phyloP scores from a whole-genome alignment of 179 eudicot species.

The Beta lomatogona region DNA sequence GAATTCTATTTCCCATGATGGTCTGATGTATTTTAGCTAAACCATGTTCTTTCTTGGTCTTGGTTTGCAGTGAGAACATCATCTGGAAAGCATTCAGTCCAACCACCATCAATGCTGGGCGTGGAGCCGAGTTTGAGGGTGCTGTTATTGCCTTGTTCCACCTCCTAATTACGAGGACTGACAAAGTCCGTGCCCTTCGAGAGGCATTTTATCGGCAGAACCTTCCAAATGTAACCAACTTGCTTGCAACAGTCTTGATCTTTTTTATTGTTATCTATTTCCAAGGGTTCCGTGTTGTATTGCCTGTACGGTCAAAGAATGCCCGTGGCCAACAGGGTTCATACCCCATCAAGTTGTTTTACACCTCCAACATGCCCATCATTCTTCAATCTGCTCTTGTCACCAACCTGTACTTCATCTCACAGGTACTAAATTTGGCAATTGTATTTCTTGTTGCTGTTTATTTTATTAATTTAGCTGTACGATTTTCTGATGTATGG shows the following conservation, averaged over 20 bases:
- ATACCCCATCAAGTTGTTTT: constrained; percentile 78
- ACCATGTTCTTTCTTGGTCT: background rate
- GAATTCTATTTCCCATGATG: background rate
- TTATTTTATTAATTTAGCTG: background rate
- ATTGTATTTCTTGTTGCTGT: constrained; percentile 15
- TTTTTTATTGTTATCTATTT: constrained; percentile 81
- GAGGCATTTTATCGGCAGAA: constrained; percentile 84
- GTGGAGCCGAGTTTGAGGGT: constrained; percentile 92
- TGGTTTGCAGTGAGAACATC: constrained; percentile 64
- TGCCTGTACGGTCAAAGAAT: constrained; percentile 78
- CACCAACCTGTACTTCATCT: constrained; percentile 78
- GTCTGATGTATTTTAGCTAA: background rate
- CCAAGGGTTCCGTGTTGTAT: constrained; percentile 89
- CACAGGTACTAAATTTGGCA: constrained; percentile 49
- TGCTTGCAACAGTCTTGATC: constrained; percentile 74
- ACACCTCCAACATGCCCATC: constrained; percentile 87
- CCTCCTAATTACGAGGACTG: constrained; percentile 72
- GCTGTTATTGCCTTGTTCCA: constrained; percentile 85
- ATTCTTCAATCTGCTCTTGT: constrained; percentile 91
- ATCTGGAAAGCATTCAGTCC: constrained; percentile 97
- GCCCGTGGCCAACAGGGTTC: constrained; percentile 91
- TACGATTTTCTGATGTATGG: background rate
- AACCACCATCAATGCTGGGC: constrained; percentile 79
- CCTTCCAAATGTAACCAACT: constrained; percentile 82
- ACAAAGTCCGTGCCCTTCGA: constrained; percentile 76